Evolutionary conservation across 1,139 yeast species (phyloP).

Genomic region (Debaryomyces coudertii): DNA sequence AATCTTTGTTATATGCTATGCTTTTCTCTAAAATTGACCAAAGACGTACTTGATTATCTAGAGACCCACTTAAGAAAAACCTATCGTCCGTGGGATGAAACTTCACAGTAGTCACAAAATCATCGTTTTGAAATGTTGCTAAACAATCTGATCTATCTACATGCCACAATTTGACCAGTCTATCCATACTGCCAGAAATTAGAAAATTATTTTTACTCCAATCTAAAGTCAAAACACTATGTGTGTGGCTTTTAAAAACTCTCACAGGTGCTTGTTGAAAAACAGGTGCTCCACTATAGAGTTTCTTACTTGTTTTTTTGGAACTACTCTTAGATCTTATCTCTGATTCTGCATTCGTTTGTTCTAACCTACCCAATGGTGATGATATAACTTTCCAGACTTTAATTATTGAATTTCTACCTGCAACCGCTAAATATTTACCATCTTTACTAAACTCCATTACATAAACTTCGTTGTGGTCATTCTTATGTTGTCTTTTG

Average conservation of each 20-base stretch:
- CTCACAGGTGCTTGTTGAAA: conserved; percentile 71
- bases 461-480: conserved; percentile 62
- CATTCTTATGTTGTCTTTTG: conserved; percentile 11
- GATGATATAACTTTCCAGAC: conserved; percentile 83
- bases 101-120: conserved; percentile 79
- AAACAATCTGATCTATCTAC: conserved; percentile 66
- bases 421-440: conserved; percentile 80
- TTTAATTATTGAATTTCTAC: conserved; percentile 66
- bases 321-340: background rate
- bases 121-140: conserved; percentile 70
- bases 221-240: conserved; percentile 70
- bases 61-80: conserved; percentile 80
- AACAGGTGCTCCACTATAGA: conserved; percentile 67
- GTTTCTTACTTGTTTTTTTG: conserved; percentile 18
- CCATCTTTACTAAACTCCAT: conserved; percentile 81
- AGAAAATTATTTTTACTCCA: conserved; percentile 91
- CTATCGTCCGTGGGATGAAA: conserved; percentile 90
- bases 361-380: conserved; percentile 60
- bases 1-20: conserved; percentile 36
- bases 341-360: conserved; percentile 25
- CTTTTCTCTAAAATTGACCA: conserved; percentile 78
- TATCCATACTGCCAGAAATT: conserved; percentile 83
- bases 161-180: conserved; percentile 85
- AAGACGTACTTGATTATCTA: conserved; percentile 75
- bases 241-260: conserved; percentile 67